phyloP scores from a whole-genome alignment of 176 grass and related monocot species.

The Juncus inflexus region DNA sequence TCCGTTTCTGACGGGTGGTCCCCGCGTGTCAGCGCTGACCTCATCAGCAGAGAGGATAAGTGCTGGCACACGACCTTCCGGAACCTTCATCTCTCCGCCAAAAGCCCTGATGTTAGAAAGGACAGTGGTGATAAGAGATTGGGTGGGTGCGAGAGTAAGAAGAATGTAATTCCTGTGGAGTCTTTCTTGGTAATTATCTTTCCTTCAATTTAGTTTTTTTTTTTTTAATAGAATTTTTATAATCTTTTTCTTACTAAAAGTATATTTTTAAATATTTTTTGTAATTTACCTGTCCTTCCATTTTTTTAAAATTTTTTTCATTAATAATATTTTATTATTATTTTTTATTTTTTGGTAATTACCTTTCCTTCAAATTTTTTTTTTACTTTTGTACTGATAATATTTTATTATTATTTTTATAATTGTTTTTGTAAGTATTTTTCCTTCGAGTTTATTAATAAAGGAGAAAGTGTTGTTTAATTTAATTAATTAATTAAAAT shows the following conservation, averaged over 20 bases:
- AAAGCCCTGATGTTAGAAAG: constrained; percentile 53
- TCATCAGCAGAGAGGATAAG: constrained; percentile 85
- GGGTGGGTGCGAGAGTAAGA: constrained; percentile 9
- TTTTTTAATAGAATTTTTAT: too few relatives aligned
- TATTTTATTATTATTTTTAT: background rate
- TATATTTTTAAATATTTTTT: too few relatives aligned
- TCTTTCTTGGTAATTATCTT: constrained; percentile 56
- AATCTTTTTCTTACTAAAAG: too few relatives aligned
- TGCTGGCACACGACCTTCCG: constrained; percentile 97
- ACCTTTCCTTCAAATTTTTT: too few relatives aligned
- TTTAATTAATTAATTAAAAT: too few relatives aligned
- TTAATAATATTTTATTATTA: constrained; percentile 3
- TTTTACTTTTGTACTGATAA: too few relatives aligned
- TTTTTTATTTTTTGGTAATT: too few relatives aligned
- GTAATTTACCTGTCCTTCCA: background rate
- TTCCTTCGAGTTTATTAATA: too few relatives aligned
- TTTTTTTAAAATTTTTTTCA: constrained; percentile 12
- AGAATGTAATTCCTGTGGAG: constrained; percentile 66
- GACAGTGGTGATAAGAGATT: constrained; percentile 25
- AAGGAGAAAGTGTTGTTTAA: too few relatives aligned
- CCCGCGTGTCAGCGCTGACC: constrained; percentile 29
- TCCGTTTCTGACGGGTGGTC: constrained; percentile 40
- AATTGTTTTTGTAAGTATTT: constrained; percentile 7
- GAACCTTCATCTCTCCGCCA: constrained; percentile 72
- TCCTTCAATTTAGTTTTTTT: too few relatives aligned